Percentiles rank a stretch among this genome's conserved stretches.
These are phyloP conservation scores for Sarcocystis neurona DNA, from an alignment of 169 alveolate species.

Conservation along the genomic window DNA sequence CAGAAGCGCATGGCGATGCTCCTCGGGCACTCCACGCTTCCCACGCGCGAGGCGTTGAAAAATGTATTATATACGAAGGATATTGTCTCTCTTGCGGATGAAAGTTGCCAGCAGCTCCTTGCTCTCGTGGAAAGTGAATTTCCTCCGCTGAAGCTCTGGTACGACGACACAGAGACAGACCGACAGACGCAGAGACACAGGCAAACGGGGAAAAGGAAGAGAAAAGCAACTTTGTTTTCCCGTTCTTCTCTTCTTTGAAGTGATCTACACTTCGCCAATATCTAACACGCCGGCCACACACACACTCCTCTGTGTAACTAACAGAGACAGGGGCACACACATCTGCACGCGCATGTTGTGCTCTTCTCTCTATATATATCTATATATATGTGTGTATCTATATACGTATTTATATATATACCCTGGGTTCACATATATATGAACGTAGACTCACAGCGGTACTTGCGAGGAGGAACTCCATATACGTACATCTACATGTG, in stretches of 20 bases:
- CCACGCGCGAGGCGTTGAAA: conserved; percentile 83
- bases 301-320: no score
- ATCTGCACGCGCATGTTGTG: not conserved
- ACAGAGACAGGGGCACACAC: not conserved
- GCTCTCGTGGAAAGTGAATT: conserved; percentile 76
- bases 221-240: no score
- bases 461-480: no score
- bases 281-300: no score
- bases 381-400: not conserved
- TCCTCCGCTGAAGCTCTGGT: conserved; percentile 72
- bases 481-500: no score
- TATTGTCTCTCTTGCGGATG: conserved; percentile 76
- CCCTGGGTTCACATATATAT: not conserved
- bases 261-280: no score
- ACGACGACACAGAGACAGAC: no score
- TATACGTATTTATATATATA: no score
- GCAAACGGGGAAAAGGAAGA: no score
- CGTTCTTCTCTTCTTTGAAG: no score
- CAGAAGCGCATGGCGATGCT: conserved; percentile 83
- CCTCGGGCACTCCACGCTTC: conserved; percentile 83
- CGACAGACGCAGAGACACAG: no score
- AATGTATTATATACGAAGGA: conserved; percentile 77
- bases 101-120: conserved; percentile 77
- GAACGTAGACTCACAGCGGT: not conserved
- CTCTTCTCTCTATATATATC: not conserved